Percentiles rank a stretch among this genome's conserved stretches.
Conservation (phyloP, 495 filamentous ascomycete genomes). For the Immersiella caudata region DNA sequence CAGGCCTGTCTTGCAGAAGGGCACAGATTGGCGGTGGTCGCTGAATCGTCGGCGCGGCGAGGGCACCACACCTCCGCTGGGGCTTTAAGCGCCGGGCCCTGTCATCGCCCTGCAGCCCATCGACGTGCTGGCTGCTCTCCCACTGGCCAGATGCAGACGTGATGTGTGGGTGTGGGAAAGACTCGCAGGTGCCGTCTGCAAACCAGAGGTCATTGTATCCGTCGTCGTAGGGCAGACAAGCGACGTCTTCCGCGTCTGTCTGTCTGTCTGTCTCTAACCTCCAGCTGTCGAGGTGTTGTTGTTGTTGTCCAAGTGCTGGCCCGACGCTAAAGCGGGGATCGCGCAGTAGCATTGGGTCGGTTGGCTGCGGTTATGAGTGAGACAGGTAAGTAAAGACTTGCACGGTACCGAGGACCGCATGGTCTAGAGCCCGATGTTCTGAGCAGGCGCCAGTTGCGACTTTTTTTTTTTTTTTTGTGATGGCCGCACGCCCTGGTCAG, state of each 20-base stretch:
- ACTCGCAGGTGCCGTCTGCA: slow-evolving; percentile 36
- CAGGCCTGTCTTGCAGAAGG: not conserved
- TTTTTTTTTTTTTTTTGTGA: not conserved
- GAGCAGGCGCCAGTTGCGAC: not conserved
- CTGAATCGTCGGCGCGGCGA: slow-evolving; percentile 37
- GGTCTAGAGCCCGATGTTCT: not conserved
- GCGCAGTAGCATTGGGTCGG: not conserved
- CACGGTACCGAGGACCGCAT: not conserved
- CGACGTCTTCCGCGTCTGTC: not conserved
- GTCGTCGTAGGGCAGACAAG: slow-evolving; percentile 16
- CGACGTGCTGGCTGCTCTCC: slow-evolving; percentile 27
- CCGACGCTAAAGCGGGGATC: not conserved
- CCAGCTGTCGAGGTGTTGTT: not conserved
- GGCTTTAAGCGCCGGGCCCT: slow-evolving; percentile 42
- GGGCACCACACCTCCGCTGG: slow-evolving; percentile 26
- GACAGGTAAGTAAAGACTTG: not conserved
- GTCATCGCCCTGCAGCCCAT: slow-evolving; percentile 39
- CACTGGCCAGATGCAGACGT: slow-evolving; percentile 31
- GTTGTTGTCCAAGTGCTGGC: not conserved
- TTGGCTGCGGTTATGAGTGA: not conserved
- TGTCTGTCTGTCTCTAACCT: not conserved
- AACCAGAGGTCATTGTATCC: slow-evolving; percentile 20
- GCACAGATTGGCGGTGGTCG: not conserved
- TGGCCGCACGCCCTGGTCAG: not conserved
- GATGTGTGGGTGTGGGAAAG: slow-evolving; percentile 25